Conservation (phyloP, 805 yeast genomes). For the Metschnikowia sp. region DNA sequence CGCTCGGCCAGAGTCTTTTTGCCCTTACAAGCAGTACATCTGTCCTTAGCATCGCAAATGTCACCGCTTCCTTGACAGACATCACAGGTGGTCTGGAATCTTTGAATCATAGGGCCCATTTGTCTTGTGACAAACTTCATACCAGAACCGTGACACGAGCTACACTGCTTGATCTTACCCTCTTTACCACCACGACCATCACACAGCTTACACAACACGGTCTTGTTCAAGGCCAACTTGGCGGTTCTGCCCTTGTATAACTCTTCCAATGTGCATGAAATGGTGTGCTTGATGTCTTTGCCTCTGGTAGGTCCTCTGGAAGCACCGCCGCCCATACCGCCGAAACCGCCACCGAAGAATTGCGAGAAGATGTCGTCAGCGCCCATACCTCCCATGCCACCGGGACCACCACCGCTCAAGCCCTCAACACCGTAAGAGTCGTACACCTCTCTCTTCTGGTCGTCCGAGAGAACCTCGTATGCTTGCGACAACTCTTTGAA, state of each 20-base stretch:
- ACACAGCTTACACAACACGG: conserved; percentile 83
- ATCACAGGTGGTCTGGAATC: conserved; percentile 94
- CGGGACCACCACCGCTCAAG: conserved; percentile 43
- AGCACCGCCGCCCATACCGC: conserved; percentile 57
- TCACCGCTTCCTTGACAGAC: conserved; percentile 91
- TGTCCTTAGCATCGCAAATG: conserved; percentile 78
- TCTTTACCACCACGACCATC: conserved; percentile 96
- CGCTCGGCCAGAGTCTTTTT: conserved; percentile 83
- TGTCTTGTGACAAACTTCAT: conserved; percentile 88
- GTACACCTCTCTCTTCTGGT: conserved; percentile 83
- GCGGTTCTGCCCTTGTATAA: conserved; percentile 91
- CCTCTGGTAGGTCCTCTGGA: conserved; percentile 86
- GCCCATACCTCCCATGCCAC: conserved; percentile 52
- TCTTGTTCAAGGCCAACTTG: conserved; percentile 90
- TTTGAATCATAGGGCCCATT: conserved; percentile 99
- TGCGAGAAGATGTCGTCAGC: conserved; percentile 76
- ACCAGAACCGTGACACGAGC: conserved; percentile 89
- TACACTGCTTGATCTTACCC: conserved; percentile 83
- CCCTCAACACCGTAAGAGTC: conserved; percentile 95
- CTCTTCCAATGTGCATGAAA: conserved; percentile 86
- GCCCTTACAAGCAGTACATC: conserved; percentile 86
- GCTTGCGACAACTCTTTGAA: conserved; percentile 89
- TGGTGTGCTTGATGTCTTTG: conserved; percentile 85
- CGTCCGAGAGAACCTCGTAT: conserved; percentile 81
- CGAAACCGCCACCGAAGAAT: conserved; percentile 70